Evolutionary conservation across 2,329 filamentous ascomycete genomes (phyloP), one percentile per base, ranked within the genome.

Genomic region (Ilyonectria sp.): DNA sequence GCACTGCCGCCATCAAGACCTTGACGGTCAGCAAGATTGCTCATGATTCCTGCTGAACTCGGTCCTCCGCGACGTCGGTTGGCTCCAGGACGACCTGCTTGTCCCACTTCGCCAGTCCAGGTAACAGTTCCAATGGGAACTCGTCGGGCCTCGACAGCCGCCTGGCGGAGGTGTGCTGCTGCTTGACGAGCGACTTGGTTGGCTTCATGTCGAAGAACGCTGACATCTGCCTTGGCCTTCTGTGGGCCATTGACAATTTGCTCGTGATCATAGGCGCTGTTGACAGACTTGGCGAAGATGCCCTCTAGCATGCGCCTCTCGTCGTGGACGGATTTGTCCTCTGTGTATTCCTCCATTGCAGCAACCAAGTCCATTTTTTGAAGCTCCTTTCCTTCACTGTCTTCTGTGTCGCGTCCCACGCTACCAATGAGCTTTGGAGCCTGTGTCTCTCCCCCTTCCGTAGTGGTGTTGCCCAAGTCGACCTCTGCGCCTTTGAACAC

Each of bases 211-310:
- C 94, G 91, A 54, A 98, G 90, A 71, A 97, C 92, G 26, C 88
- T 88, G 5, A 91, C 90, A 75, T 97, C 93, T 0, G 94, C 93
- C 69, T 90, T 87, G 19, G 93, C 84, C 62, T 90, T 90, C 58
- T 89, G 89, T 73, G 90, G 92, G 44, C 92, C 92, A 72, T 92
- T 93, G 74, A 98, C 89, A 75, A 98, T 97, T 60, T 94, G 89
- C 72, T 98, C 96, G 78, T 99, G 96, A 75, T 98, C 94, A 50
- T 98, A 89, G 0, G 95, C 94, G n/a, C 93, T 94, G 75, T 97
- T 94, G 1, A 98, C 93, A 2, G 94, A 93, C 46, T 91, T 90
- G 1, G 94, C 92, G 78, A 98, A 97, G 61, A 99, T 94, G 58
- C 93, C 93, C 69, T 95, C 91, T 84, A 98, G 92, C 71, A 98